phyloP scores from a whole-genome alignment of 371 early-diverging fungal genomes.

The Smittium mucronatum region DNA sequence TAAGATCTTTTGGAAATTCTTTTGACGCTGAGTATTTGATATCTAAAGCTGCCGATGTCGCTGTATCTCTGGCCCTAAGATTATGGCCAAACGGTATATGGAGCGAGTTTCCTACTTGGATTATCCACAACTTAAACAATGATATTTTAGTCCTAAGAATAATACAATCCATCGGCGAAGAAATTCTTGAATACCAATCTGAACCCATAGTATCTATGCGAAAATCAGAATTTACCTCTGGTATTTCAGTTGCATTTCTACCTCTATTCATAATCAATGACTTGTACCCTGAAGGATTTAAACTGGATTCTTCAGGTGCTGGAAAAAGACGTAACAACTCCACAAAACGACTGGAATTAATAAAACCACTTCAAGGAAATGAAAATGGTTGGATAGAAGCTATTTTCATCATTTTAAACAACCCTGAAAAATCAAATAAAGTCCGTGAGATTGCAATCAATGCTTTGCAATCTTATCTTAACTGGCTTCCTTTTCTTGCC shows the following conservation, averaged over 20 bases:
- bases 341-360: neutral
- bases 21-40: constrained; percentile 5
- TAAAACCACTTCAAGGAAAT: neutral
- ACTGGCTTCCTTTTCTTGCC: constrained; percentile 5
- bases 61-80: neutral
- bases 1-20: neutral
- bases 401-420: neutral
- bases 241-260: constrained; percentile 23
- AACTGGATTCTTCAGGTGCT: neutral
- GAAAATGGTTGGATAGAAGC: constrained; percentile 1
- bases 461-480: constrained; percentile 6
- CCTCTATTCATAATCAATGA: constrained; percentile 15
- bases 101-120: constrained; percentile 4
- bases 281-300: constrained; percentile 21
- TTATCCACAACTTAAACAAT: neutral
- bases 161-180: constrained; percentile 30
- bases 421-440: neutral
- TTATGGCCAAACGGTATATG: constrained; percentile 4
- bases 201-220: constrained; percentile 24
- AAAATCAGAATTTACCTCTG: constrained; percentile 26
- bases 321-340: neutral
- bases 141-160: constrained; percentile 21
- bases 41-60: neutral
- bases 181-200: constrained; percentile 27
- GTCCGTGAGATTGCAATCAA: neutral